phyloP scores from a whole-genome alignment of 2,329 filamentous ascomycete genomes.

The Cordyceps fumosorosea region DNA sequence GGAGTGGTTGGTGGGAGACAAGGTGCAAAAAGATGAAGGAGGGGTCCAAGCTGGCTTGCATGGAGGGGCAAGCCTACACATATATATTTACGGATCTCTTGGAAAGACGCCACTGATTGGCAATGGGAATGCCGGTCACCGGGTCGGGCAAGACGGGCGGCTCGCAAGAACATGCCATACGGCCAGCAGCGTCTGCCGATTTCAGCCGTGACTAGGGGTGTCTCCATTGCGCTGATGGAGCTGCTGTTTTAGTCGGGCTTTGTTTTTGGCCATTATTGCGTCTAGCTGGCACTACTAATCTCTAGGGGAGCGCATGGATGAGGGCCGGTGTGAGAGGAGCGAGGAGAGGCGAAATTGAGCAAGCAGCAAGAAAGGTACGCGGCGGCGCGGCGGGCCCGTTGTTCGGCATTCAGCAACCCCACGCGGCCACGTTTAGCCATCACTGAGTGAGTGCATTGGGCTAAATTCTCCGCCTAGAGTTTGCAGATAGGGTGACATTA shows the following conservation, averaged over 20 bases:
- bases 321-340: background rate
- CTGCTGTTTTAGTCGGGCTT: background rate
- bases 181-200: conserved; percentile 7
- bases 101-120: conserved; percentile 1
- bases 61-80: conserved; percentile 11
- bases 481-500: conserved; percentile 6
- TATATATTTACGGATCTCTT: conserved; percentile 9
- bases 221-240: conserved; percentile 7
- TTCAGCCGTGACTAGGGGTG: conserved; percentile 10
- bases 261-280: background rate
- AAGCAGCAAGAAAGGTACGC: background rate
- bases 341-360: background rate
- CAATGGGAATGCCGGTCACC: conserved; percentile 1
- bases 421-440: conserved; percentile 9
- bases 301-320: background rate
- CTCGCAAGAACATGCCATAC: conserved; percentile 4
- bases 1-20: background rate
- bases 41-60: background rate
- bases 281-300: background rate
- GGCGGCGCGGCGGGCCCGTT: background rate
- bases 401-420: conserved; percentile 9
- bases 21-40: background rate
- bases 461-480: conserved; percentile 2
- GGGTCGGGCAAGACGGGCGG: background rate
- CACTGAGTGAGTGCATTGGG: background rate